Evolutionary conservation across 129 eudicot genomes (phyloP).

Genomic region (Arctium minus): DNA sequence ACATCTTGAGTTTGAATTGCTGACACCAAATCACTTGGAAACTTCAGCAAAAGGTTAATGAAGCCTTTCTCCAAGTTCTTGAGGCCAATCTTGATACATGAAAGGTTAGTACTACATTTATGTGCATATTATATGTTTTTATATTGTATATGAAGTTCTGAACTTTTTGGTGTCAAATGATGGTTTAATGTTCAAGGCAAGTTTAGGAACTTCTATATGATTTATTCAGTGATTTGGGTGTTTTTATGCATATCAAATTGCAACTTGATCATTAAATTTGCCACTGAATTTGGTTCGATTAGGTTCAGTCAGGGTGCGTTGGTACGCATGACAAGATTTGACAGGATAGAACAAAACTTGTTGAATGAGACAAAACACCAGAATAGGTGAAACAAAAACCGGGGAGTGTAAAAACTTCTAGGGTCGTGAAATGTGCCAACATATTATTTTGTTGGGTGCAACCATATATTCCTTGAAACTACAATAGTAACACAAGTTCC

Average conservation of each 20-base stretch:
- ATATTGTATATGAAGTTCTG: background rate
- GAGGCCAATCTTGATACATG: constrained; percentile 5
- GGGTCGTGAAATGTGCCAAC: no score
- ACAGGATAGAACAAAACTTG: background rate
- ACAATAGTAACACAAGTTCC: no score
- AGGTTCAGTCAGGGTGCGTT: background rate
- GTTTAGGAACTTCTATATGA: no score
- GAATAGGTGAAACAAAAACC: no score
- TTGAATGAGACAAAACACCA: no score
- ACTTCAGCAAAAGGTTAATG: background rate
- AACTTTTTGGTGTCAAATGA: background rate
- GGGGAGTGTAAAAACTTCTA: no score
- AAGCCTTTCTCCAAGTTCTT: background rate
- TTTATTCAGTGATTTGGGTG: background rate
- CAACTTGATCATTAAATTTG: background rate
- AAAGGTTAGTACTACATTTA: background rate
- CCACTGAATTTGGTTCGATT: background rate
- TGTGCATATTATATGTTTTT: background rate
- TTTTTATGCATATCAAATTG: background rate
- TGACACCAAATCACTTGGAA: background rate
- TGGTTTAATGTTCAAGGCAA: background rate
- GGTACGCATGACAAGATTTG: background rate
- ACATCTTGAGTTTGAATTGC: background rate
- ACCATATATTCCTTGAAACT: no score
- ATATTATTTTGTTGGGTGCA: no score